Percentiles rank a stretch among this genome's conserved stretches.
These are phyloP conservation scores for Coprinopsis sp. DNA, from an alignment of 768 basidiomycete genomes.

Conservation along the genomic window DNA sequence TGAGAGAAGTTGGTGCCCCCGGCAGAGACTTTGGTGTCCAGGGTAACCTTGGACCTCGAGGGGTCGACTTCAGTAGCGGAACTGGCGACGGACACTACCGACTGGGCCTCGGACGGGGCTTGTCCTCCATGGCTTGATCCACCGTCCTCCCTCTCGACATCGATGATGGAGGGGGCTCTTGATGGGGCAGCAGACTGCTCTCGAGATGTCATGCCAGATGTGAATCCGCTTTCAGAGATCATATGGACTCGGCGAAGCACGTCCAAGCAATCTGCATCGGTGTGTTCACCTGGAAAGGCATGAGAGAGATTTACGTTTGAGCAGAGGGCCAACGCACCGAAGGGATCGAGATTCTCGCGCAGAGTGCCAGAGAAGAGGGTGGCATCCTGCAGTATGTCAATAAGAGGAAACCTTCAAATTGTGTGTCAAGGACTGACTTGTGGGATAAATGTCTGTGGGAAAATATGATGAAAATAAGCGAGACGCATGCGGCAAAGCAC, in stretches of 20 bases:
- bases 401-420: background rate
- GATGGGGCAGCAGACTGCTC: conserved; percentile 44
- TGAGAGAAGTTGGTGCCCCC: conserved; percentile 92
- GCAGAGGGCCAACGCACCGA: conserved; percentile 34
- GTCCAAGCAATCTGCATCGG: conserved; percentile 75
- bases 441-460: conserved; percentile 70
- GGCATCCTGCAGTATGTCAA: conserved; percentile 42
- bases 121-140: background rate
- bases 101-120: conserved; percentile 2
- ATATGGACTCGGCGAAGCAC: conserved; percentile 81
- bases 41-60: conserved; percentile 52
- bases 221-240: conserved; percentile 44
- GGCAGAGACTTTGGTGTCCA: conserved; percentile 77
- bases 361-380: conserved; percentile 79
- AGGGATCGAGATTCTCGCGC: conserved; percentile 72
- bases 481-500: conserved; percentile 18
- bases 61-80: conserved; percentile 51
- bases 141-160: conserved; percentile 33
- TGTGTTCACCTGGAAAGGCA: conserved; percentile 54
- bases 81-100: conserved; percentile 36
- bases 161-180: conserved; percentile 36
- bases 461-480: conserved; percentile 1
- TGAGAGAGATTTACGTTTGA: background rate
- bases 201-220: conserved; percentile 49
- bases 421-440: conserved; percentile 32